These are phyloP conservation scores for Eimeria zaria DNA, from an alignment of 169 alveolate species.

Conservation along the genomic window DNA sequence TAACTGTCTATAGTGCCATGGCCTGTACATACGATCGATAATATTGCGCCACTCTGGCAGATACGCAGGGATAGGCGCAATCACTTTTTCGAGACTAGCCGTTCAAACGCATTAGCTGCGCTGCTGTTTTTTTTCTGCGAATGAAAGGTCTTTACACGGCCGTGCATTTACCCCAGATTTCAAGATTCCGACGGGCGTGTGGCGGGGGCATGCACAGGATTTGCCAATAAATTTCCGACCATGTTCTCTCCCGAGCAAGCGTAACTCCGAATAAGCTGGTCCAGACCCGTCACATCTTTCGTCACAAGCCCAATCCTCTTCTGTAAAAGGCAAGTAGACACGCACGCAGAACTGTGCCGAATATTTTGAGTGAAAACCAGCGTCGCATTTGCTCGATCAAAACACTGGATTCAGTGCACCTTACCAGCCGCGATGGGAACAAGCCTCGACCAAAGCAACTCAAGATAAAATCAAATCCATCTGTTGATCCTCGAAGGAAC, in stretches of 20 bases:
- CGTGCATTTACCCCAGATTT: not conserved
- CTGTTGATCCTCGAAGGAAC: conserved; percentile 84
- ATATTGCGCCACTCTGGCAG: not conserved
- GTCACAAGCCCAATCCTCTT: conserved; percentile 42
- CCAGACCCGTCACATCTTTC: conserved; percentile 35
- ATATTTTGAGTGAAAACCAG: not conserved
- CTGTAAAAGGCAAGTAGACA: not conserved
- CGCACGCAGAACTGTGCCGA: not conserved
- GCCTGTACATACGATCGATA: not conserved
- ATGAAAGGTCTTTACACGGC: not conserved
- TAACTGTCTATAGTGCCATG: not conserved
- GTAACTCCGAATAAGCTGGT: conserved; percentile 20
- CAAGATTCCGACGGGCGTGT: not conserved
- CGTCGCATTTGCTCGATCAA: not conserved
- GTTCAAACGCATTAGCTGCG: not conserved
- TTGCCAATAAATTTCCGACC: not conserved
- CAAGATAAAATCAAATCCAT: conserved; percentile 81
- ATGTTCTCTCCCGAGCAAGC: not conserved
- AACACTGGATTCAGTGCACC: conserved; percentile 29
- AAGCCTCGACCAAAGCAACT: conserved; percentile 82
- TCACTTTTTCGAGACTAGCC: not conserved
- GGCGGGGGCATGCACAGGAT: not conserved
- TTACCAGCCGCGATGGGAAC: conserved; percentile 77
- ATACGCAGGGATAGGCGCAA: not conserved
- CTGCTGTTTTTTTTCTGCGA: not conserved